Evolutionary conservation across 352 stramenopile genomes (phyloP).

Genomic region (Globisporangium echinulatum): DNA sequence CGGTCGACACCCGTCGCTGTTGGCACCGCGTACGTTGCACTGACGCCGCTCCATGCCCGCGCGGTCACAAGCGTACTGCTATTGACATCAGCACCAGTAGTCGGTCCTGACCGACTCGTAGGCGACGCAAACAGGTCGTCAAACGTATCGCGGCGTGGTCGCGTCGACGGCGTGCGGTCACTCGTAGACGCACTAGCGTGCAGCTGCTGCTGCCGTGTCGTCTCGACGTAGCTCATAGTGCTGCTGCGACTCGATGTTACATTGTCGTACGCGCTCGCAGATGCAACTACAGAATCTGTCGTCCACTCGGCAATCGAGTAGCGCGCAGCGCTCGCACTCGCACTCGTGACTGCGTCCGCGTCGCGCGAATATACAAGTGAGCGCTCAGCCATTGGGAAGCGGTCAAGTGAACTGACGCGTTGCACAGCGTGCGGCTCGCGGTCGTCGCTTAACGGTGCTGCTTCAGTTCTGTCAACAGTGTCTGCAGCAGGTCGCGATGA

Average conservation of each 20-base stretch:
- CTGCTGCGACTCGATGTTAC: background rate
- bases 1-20: slow-evolving; percentile 31
- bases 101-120: slow-evolving; percentile 8
- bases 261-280: background rate
- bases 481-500: no score
- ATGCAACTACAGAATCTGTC: background rate
- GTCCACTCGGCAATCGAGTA: slow-evolving; percentile 27
- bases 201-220: no score
- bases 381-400: slow-evolving; percentile 7
- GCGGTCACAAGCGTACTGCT: background rate
- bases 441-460: no score
- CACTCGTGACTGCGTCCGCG: no score
- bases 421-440: no score
- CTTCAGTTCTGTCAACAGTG: no score
- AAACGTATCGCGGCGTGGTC: slow-evolving; percentile 57
- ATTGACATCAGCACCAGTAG: no score
- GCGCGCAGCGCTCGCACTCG: slow-evolving; percentile 4
- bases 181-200: background rate
- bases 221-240: background rate
- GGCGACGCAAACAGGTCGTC: slow-evolving; percentile 73
- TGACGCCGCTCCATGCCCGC: slow-evolving; percentile 10
- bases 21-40: background rate
- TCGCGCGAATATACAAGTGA: slow-evolving; percentile 1
- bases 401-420: slow-evolving; percentile 5
- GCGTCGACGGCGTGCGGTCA: background rate